Evolutionary conservation across 805 yeast genomes (phyloP).

Genomic region (Lipomyces spencermartinsiae): DNA sequence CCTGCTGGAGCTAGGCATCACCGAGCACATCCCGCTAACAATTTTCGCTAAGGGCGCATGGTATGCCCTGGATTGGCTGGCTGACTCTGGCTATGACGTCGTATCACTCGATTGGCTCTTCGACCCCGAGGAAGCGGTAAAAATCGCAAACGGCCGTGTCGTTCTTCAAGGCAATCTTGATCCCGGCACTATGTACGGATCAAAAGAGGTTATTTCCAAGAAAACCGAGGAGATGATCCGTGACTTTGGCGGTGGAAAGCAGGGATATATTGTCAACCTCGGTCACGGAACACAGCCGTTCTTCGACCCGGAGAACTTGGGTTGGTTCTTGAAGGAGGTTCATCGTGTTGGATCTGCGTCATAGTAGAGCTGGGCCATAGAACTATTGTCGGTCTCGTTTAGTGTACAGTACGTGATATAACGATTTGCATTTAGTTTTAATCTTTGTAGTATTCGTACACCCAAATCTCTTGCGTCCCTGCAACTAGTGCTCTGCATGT

Average conservation of each 20-base stretch:
- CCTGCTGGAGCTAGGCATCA: slow-evolving; percentile 70
- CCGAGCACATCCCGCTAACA: slow-evolving; percentile 79
- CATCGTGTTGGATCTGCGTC: slow-evolving; percentile 26
- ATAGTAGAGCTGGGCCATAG: background rate
- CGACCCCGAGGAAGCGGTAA: slow-evolving; percentile 83
- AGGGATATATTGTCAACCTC: slow-evolving; percentile 88
- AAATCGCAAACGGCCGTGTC: slow-evolving; percentile 74
- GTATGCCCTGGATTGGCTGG: slow-evolving; percentile 89
- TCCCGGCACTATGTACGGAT: slow-evolving; percentile 93
- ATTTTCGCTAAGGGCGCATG: slow-evolving; percentile 96
- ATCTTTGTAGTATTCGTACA: background rate
- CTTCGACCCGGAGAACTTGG: slow-evolving; percentile 91
- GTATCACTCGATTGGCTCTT: slow-evolving; percentile 95
- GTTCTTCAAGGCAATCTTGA: slow-evolving; percentile 94
- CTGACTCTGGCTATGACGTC: slow-evolving; percentile 79
- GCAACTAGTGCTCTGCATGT: slow-evolving; percentile 58
- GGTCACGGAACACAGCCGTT: slow-evolving; percentile 99
- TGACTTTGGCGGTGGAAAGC: slow-evolving; percentile 94
- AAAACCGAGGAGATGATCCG: slow-evolving; percentile 87
- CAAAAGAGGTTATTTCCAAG: slow-evolving; percentile 75
- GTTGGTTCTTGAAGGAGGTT: slow-evolving; percentile 67
- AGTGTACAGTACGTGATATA: slow-evolving; percentile 1
- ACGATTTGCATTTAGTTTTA: background rate
- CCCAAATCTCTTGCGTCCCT: background rate
- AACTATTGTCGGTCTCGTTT: background rate